Base-by-base conservation (phyloP, 441 rosid genomes). In the Syzygium syzygioides region DNA sequence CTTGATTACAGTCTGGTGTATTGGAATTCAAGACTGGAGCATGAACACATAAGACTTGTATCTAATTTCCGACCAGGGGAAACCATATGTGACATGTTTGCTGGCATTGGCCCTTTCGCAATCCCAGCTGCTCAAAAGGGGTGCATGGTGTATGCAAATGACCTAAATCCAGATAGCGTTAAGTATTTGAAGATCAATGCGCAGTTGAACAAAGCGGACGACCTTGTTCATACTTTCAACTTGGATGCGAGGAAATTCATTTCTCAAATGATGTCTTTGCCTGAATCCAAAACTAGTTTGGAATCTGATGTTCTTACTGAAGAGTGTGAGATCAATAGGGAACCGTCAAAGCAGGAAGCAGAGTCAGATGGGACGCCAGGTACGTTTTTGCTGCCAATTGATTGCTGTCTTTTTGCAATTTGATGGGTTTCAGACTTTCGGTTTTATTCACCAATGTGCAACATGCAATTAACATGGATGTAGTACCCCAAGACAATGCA, bases 11-110 rank as follows among this genome's bases (percentile, higher is more conserved):
- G 99, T 87, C 90, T 94, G 91, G 98, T 97, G 86, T 96, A 98
- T 88, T 97, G 99, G 99, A 98, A 98, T 90, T 98, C 99, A 80
- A 95, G 98, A 94, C 88, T 98, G 93, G 99, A 97, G 88, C 99
- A 97, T 90, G 99, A 98, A 89, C 99, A 98, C 91, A 94, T 93
- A 91, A 92, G 98, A 80, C 93, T 98, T 87, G 93, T 96, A 53
- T 94, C 99, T 87, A 93, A 91, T 86, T 98, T 98, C 90, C 91
- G 30, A 91, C 94, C 96, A 32, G 98, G 98, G 89, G 99, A 98
- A 90, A 95, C 92, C 28, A 94, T 98, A 59, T 98, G 97, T 94
- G 99, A 98, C 92, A 94, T 97, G 98, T 98, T 97, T 94, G 94
- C 98, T 90, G 99, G 99, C 80, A 94, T 97, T 91, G 99, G 99